Conservation (phyloP, 2,329 filamentous ascomycete genomes). For the Trichoderma harzianum region DNA sequence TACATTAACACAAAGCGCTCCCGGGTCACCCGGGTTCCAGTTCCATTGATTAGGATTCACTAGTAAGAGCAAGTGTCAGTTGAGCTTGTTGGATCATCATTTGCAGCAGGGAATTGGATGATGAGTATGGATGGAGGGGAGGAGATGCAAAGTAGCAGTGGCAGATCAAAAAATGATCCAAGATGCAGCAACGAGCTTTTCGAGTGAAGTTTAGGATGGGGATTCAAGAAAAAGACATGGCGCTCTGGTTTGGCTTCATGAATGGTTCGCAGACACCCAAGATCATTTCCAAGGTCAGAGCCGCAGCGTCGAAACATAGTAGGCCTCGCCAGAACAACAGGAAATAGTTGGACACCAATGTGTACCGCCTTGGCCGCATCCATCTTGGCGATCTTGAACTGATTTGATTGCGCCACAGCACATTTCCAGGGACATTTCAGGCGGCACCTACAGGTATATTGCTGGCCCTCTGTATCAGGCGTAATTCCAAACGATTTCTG, state of each 20-base stretch:
- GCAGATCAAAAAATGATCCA: not conserved
- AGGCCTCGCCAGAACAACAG: not conserved
- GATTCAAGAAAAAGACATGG: not conserved
- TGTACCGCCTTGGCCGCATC: not conserved
- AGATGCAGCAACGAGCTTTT: not conserved
- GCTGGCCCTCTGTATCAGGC: slow-evolving; percentile 40
- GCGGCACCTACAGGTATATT: slow-evolving; percentile 45
- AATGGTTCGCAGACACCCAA: not conserved
- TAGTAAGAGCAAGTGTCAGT: slow-evolving; percentile 24
- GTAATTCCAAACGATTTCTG: slow-evolving; percentile 44
- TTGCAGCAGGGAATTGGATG: not conserved
- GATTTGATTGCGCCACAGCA: not conserved
- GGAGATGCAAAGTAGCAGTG: not conserved
- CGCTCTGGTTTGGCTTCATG: not conserved
- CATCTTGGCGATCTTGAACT: not conserved
- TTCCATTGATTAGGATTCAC: slow-evolving; percentile 58
- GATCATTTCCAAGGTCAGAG: not conserved
- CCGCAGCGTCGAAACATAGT: not conserved
- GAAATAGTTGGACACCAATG: not conserved
- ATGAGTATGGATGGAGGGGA: too few relatives aligned
- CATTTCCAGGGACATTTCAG: not conserved
- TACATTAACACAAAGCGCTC: slow-evolving; percentile 52
- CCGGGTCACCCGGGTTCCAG: slow-evolving; percentile 36
- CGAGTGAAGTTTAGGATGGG: too few relatives aligned
- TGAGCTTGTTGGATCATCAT: not conserved